Evolutionary conservation across 495 filamentous ascomycete genomes (phyloP).

Genomic region (Penicillium paradoxum): DNA sequence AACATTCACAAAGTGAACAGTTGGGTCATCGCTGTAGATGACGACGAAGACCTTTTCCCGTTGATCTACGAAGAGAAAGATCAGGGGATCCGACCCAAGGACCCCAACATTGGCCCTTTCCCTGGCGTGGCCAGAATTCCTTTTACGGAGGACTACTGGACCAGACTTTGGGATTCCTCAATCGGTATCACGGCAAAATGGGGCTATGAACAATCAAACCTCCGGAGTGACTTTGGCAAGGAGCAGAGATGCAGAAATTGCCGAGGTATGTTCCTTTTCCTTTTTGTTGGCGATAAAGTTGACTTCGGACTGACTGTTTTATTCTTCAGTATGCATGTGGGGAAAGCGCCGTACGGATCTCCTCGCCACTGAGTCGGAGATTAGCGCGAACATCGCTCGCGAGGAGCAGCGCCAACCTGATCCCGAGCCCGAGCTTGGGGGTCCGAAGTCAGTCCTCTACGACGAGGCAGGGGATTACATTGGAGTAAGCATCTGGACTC

Average conservation of each 20-base stretch:
- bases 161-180: neutral
- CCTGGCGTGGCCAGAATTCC: neutral
- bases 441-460: neutral
- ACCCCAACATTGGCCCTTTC: neutral
- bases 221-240: neutral
- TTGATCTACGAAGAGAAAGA: neutral
- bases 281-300: neutral
- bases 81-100: neutral
- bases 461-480: neutral
- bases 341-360: neutral
- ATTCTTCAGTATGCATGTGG: neutral
- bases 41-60: neutral
- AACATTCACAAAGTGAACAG: neutral
- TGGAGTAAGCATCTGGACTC: neutral
- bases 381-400: neutral
- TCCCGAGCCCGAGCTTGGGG: neutral
- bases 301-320: neutral
- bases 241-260: neutral
- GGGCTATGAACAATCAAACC: neutral
- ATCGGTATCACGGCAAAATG: neutral
- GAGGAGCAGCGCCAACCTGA: neutral
- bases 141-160: neutral
- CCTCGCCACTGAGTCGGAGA: neutral
- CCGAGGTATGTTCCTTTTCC: neutral
- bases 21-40: neutral